Conservation (phyloP, 768 basidiomycete species). For the Zangia roseola region DNA sequence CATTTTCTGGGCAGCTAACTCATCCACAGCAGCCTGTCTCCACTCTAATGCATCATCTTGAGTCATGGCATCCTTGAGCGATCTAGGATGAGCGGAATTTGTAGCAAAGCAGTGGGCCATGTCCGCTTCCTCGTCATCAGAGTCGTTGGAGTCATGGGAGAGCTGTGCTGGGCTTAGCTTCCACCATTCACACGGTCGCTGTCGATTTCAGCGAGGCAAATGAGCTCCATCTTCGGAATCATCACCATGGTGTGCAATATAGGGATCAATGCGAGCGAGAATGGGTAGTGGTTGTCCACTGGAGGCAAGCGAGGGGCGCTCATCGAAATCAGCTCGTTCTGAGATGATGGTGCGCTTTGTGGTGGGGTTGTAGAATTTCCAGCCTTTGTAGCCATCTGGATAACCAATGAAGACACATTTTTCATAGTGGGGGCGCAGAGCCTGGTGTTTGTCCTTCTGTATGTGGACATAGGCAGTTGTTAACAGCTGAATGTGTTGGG, state of each 20-base stretch:
- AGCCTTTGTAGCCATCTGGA: background rate
- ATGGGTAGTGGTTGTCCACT: no score
- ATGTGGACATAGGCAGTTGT: background rate
- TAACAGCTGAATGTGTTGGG: no score
- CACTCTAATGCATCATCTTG: background rate
- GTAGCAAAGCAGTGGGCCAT: background rate
- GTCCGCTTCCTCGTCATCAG: background rate
- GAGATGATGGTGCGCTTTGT: constrained; percentile 13
- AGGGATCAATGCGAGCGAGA: no score
- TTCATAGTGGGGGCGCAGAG: background rate
- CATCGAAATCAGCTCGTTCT: constrained; percentile 35
- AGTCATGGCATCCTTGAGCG: background rate
- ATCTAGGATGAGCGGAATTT: background rate
- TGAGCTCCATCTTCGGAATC: constrained; percentile 3
- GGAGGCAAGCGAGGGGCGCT: no score
- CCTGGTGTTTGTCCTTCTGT: background rate
- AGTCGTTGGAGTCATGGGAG: background rate
- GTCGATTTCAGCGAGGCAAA: background rate
- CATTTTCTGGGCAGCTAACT: background rate
- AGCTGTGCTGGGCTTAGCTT: background rate
- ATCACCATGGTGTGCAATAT: no score
- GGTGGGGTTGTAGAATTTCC: no score
- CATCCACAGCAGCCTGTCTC: background rate
- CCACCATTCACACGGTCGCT: constrained; percentile 1
- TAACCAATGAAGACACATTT: background rate